Conservation (phyloP, 1,284 basidiomycete genomes). For the Cutaneotrichosporon sp. region DNA sequence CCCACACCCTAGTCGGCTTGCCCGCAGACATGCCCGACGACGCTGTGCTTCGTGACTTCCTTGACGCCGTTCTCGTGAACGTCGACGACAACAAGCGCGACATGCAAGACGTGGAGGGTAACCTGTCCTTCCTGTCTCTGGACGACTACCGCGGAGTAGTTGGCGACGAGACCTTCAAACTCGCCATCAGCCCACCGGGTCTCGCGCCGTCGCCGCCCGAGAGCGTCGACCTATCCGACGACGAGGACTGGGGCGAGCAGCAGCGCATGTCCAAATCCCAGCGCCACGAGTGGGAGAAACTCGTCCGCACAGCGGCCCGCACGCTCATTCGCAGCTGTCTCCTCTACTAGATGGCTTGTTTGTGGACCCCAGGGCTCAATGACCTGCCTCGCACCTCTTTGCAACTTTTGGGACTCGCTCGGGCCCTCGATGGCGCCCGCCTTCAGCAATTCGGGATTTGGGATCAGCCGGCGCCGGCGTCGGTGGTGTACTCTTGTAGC, state of each 20-base stretch:
- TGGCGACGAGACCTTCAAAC: background rate
- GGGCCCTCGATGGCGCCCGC: too few relatives aligned
- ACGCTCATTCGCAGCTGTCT: constrained; percentile 1
- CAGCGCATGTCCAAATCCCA: constrained; percentile 2
- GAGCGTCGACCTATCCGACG: background rate
- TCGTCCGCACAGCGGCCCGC: background rate
- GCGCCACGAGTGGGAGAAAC: constrained; percentile 3
- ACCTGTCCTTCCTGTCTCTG: background rate
- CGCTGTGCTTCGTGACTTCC: background rate
- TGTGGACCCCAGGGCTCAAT: too few relatives aligned
- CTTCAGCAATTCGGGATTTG: too few relatives aligned
- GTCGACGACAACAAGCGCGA: background rate
- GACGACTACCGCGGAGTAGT: constrained; percentile 1
- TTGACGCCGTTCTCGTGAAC: constrained; percentile 1
- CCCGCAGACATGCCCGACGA: background rate
- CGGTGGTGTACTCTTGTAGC: too few relatives aligned
- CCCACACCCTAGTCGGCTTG: constrained; percentile 5
- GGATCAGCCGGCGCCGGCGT: too few relatives aligned
- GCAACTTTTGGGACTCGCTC: too few relatives aligned
- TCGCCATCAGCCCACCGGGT: background rate
- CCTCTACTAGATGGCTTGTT: background rate
- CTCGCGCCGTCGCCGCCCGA: background rate
- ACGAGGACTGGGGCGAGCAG: background rate
- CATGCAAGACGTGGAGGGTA: background rate
- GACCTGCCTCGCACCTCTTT: background rate